These are phyloP conservation scores for Xylaria sp. DNA, from an alignment of 2,329 filamentous ascomycete genomes.

Conservation along the genomic window DNA sequence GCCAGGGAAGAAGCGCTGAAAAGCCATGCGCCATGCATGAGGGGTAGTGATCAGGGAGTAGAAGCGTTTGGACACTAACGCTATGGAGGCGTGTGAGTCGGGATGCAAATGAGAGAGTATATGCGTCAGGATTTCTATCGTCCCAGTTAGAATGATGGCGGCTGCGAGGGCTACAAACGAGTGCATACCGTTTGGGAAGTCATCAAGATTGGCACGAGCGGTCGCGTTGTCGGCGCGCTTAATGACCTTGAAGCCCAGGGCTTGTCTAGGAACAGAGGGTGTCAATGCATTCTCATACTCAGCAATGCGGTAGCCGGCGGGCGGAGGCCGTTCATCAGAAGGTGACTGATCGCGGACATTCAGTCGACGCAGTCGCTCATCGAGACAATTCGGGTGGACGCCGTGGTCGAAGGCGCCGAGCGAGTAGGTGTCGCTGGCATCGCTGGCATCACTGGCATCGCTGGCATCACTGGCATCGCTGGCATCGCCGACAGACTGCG, in stretches of 20 bases:
- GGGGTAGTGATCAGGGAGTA: conserved; percentile 88
- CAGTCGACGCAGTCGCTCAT: conserved; percentile 65
- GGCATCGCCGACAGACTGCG: conserved; percentile 49
- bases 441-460: conserved; percentile 42
- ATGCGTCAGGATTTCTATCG: conserved; percentile 87
- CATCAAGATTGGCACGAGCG: conserved; percentile 58
- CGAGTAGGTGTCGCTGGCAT: conserved; percentile 43
- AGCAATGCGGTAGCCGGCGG: conserved; percentile 64
- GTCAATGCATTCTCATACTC: conserved; percentile 71
- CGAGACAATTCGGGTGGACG: conserved; percentile 58
- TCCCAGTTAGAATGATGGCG: conserved; percentile 42
- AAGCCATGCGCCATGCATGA: conserved; percentile 93
- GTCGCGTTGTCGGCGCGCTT: conserved; percentile 58
- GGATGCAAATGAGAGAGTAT: conserved; percentile 90
- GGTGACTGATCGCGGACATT: conserved; percentile 52
- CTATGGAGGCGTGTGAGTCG: conserved; percentile 82
- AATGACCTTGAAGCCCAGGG: conserved; percentile 66
- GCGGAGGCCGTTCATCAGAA: conserved; percentile 47
- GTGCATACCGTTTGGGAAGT: conserved; percentile 83
- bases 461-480: conserved; percentile 41
- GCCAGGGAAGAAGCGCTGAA: conserved; percentile 89
- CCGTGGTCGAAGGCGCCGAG: conserved; percentile 45
- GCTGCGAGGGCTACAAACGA: conserved; percentile 28
- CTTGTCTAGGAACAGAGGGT: conserved; percentile 59
- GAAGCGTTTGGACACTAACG: conserved; percentile 88